Conservation (phyloP, 306 rosid species). For the Comarum palustre region DNA sequence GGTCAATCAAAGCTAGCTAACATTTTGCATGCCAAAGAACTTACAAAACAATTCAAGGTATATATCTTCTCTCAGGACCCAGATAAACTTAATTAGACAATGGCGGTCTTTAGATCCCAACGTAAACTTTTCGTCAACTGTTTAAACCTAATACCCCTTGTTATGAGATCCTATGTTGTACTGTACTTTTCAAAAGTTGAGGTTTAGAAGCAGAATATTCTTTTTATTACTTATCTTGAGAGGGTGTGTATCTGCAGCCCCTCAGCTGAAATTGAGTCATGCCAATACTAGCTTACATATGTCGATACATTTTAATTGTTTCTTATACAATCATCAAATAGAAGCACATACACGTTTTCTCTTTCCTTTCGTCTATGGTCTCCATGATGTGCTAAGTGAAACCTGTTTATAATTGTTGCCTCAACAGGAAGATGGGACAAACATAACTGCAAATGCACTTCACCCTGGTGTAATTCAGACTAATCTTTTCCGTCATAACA, state of each 20-base stretch:
- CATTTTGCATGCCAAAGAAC: constrained; percentile 81
- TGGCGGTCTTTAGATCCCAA: neutral
- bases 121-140: neutral
- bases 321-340: neutral
- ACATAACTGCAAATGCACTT: constrained; percentile 78
- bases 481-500: constrained; percentile 57
- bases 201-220: neutral
- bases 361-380: neutral
- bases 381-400: constrained; percentile 3
- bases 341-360: neutral
- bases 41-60: constrained; percentile 62
- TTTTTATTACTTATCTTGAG: neutral
- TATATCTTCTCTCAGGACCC: constrained; percentile 18
- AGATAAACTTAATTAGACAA: constrained; percentile 13
- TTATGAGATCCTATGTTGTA: neutral
- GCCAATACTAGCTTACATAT: constrained; percentile 1
- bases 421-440: constrained; percentile 65
- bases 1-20: constrained; percentile 95
- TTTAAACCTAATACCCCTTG: neutral
- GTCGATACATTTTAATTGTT: neutral
- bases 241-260: neutral
- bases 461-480: constrained; percentile 77
- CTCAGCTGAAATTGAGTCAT: neutral
- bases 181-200: neutral
- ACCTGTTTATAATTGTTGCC: constrained; percentile 17